These are phyloP conservation scores for Kwoniella dendrophila DNA, from an alignment of 768 basidiomycete genomes.

Conservation along the genomic window DNA sequence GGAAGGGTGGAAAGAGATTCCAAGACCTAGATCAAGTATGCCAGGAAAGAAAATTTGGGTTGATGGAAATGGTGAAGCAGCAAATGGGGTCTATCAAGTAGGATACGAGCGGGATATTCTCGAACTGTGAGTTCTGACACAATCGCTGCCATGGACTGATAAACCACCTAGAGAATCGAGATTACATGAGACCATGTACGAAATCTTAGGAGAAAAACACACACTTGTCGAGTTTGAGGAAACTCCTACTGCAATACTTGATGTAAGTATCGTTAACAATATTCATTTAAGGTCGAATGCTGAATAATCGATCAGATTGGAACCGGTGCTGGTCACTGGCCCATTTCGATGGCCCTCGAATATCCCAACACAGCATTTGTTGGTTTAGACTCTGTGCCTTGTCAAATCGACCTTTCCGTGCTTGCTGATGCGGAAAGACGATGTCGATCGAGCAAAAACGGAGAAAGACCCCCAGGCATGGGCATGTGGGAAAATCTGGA, in stretches of 20 bases:
- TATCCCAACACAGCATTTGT: slow-evolving; percentile 48
- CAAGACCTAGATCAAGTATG: slow-evolving; percentile 10
- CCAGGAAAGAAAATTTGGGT: slow-evolving; percentile 35
- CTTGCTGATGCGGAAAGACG: slow-evolving; percentile 35
- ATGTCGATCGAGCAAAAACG: slow-evolving; percentile 15
- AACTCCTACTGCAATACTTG: slow-evolving; percentile 42
- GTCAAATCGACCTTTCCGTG: slow-evolving; percentile 41
- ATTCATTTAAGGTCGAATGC: no score
- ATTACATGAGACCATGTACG: slow-evolving; percentile 46
- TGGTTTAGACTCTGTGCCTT: slow-evolving; percentile 47
- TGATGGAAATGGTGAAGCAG: slow-evolving; percentile 25
- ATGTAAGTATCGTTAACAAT: slow-evolving; percentile 33
- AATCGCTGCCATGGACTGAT: slow-evolving; percentile 4
- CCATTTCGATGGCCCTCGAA: slow-evolving; percentile 46
- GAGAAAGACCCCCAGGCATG: slow-evolving; percentile 12
- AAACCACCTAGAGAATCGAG: slow-evolving; percentile 41
- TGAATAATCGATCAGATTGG: slow-evolving; percentile 37
- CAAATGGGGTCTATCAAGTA: slow-evolving; percentile 31
- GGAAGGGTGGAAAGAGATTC: slow-evolving; percentile 29
- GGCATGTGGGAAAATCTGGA: slow-evolving; percentile 45
- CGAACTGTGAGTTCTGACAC: slow-evolving; percentile 40
- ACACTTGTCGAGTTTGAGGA: slow-evolving; percentile 32
- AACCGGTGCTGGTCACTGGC: slow-evolving; percentile 50
- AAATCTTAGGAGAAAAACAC: slow-evolving; percentile 34
- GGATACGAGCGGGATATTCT: slow-evolving; percentile 52